Evolutionary conservation across 169 alveolate species (phyloP).

Genomic region (Perkinsus olseni): DNA sequence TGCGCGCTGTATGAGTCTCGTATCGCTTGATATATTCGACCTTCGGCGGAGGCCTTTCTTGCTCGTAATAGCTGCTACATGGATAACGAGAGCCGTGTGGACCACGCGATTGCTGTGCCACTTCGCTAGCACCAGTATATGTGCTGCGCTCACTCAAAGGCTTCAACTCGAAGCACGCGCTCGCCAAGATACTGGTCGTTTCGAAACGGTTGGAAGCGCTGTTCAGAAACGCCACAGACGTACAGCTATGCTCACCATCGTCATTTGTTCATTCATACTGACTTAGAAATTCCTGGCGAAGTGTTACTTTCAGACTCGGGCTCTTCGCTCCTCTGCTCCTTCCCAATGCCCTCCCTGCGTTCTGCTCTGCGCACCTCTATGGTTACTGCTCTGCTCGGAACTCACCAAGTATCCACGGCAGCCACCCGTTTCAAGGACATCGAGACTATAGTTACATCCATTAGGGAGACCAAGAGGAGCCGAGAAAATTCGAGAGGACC

Average conservation of each 20-base stretch:
- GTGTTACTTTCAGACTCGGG: not conserved
- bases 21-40: too few relatives aligned
- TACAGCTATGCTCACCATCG: too few relatives aligned
- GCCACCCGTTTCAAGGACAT: not conserved
- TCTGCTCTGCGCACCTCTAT: not conserved
- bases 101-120: not conserved
- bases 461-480: not conserved
- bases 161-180: too few relatives aligned
- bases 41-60: too few relatives aligned
- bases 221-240: too few relatives aligned
- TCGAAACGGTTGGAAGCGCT: not conserved
- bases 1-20: too few relatives aligned
- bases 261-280: too few relatives aligned
- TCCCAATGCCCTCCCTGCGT: not conserved
- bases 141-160: too few relatives aligned
- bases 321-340: not conserved
- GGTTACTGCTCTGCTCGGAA: not conserved
- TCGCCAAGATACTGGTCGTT: not conserved
- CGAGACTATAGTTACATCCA: not conserved
- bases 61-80: too few relatives aligned
- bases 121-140: not conserved
- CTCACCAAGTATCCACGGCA: not conserved
- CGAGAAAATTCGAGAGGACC: not conserved
- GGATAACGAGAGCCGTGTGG: too few relatives aligned
- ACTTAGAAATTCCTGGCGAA: too few relatives aligned